phyloP scores from a whole-genome alignment of 1,284 basidiomycete species.

The Ustilago cynodontis region DNA sequence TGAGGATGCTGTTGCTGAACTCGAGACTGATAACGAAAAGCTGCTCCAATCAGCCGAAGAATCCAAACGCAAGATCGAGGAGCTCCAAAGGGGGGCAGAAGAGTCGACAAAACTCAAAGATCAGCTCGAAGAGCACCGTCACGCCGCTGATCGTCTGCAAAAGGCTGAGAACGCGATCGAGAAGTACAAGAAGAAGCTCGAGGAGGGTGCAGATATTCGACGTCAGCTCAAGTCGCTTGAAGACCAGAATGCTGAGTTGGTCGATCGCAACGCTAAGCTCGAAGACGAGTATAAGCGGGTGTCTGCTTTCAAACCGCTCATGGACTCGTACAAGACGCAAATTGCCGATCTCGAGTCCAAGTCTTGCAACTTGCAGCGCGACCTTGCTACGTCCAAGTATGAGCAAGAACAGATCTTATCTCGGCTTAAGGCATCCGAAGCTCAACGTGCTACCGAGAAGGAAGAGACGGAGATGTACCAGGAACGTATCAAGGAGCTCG shows the following conservation, averaged over 20 bases:
- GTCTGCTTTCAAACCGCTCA: constrained; percentile 84
- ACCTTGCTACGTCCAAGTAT: constrained; percentile 70
- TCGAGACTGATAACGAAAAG: constrained; percentile 58
- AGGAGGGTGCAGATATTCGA: constrained; percentile 88
- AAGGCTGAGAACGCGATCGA: constrained; percentile 98
- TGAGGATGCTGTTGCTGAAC: constrained; percentile 61
- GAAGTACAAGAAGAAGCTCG: constrained; percentile 98
- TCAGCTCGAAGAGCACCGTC: constrained; percentile 83
- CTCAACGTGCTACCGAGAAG: constrained; percentile 81
- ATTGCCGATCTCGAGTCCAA: constrained; percentile 85
- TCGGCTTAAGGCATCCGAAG: constrained; percentile 71
- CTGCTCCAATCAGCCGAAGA: constrained; percentile 40
- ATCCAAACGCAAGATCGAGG: constrained; percentile 74
- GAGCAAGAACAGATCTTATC: constrained; percentile 57
- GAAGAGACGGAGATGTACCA: constrained; percentile 90
- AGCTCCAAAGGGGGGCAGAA: constrained; percentile 82
- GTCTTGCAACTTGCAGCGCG: constrained; percentile 76
- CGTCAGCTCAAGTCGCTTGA: constrained; percentile 87
- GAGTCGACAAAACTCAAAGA: constrained; percentile 86
- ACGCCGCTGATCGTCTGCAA: constrained; percentile 88
- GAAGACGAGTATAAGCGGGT: constrained; percentile 92
- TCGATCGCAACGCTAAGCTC: constrained; percentile 88
- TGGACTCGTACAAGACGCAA: constrained; percentile 92
- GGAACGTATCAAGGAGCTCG: constrained; percentile 89
- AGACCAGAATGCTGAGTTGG: constrained; percentile 89